A percentile compares a stretch with the other conserved stretches of the same genome.
These are phyloP conservation scores for Hamamelis virginiana DNA, from an alignment of 164 flowering plant species.

Conservation along the genomic window DNA sequence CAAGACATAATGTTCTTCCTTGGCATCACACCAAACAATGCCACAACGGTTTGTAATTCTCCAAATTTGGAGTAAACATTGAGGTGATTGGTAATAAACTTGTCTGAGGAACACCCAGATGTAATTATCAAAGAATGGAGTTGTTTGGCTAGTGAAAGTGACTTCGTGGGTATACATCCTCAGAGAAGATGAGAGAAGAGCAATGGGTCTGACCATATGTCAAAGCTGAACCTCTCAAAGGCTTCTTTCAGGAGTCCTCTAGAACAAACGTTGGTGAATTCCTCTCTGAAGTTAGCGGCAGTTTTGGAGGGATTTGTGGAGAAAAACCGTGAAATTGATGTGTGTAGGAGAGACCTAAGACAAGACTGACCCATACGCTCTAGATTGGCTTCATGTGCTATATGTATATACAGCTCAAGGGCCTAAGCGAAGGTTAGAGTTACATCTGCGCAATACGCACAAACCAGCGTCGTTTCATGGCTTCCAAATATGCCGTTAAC, in stretches of 20 bases:
- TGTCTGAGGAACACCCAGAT: slow-evolving; percentile 53
- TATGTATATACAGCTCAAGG: too few relatives aligned
- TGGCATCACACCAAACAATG: slow-evolving; percentile 49
- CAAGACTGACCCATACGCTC: neutral
- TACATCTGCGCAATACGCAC: too few relatives aligned
- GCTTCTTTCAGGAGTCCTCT: slow-evolving; percentile 49
- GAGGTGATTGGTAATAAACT: slow-evolving; percentile 60
- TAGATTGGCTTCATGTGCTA: too few relatives aligned
- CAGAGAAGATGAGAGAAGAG: slow-evolving; percentile 55
- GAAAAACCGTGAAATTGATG: neutral
- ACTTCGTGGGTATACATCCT: slow-evolving; percentile 40
- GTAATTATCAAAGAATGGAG: slow-evolving; percentile 56
- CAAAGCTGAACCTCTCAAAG: slow-evolving; percentile 31
- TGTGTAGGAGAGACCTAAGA: neutral
- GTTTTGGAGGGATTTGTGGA: neutral
- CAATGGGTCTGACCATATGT: slow-evolving; percentile 50
- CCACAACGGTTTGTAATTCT: slow-evolving; percentile 23
- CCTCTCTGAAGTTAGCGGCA: slow-evolving; percentile 1
- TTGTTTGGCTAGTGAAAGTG: slow-evolving; percentile 41
- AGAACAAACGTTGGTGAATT: slow-evolving; percentile 40
- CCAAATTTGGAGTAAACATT: slow-evolving; percentile 61
- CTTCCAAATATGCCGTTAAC: too few relatives aligned
- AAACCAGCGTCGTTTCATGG: too few relatives aligned
- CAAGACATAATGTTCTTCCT: slow-evolving; percentile 59
- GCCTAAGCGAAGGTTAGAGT: too few relatives aligned